phyloP scores from a whole-genome alignment of 441 rosid genomes.

The Adansonia rubrostipa region DNA sequence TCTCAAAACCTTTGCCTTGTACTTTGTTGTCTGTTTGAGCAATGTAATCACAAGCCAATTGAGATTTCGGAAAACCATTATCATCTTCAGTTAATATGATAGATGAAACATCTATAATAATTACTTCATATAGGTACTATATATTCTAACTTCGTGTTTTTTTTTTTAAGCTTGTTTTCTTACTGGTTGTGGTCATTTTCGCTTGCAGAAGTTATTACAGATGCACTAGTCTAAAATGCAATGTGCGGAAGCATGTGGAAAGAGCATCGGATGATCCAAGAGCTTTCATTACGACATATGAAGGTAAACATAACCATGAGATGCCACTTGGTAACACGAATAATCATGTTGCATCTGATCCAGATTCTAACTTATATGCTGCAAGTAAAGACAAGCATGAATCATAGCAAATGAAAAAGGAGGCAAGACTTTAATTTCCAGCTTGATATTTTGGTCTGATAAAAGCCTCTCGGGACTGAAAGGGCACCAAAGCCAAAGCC shows the following conservation, averaged over 20 bases:
- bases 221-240: slow-evolving; percentile 79
- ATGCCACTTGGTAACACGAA: slow-evolving; percentile 53
- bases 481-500: not conserved
- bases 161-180: slow-evolving; percentile 9
- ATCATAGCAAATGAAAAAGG: slow-evolving; percentile 18
- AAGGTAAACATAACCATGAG: slow-evolving; percentile 91
- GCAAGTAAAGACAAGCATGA: slow-evolving; percentile 37
- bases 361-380: slow-evolving; percentile 32
- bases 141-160: not conserved
- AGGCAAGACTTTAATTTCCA: not conserved
- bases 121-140: not conserved
- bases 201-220: slow-evolving; percentile 86
- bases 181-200: slow-evolving; percentile 17
- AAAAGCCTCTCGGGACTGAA: not conserved
- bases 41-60: not conserved
- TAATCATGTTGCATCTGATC: slow-evolving; percentile 37
- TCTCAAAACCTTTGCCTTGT: not conserved
- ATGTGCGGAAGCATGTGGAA: slow-evolving; percentile 89
- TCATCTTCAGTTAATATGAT: not conserved
- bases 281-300: slow-evolving; percentile 88
- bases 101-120: not conserved
- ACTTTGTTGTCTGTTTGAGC: not conserved
- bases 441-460: not conserved
- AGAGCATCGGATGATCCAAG: slow-evolving; percentile 82
- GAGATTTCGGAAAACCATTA: not conserved